These are phyloP conservation scores for Primulina eburnea DNA, from an alignment of 257 asterid species.

Conservation along the genomic window DNA sequence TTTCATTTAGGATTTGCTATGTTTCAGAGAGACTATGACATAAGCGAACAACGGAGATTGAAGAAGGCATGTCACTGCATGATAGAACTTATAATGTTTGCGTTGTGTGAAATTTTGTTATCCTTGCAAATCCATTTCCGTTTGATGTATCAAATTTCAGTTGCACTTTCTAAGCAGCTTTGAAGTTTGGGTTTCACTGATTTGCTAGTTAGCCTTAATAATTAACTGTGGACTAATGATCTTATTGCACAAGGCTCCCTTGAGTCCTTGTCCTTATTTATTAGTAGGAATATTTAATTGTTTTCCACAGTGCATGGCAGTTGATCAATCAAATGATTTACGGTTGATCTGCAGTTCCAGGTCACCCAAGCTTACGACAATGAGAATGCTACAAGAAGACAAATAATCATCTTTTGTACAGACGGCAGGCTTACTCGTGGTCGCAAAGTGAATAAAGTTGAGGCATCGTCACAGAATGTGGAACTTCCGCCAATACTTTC, in stretches of 20 bases:
- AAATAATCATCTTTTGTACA: constrained; percentile 33
- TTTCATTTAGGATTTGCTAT: not conserved
- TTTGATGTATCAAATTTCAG: constrained; percentile 7
- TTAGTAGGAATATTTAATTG: constrained; percentile 2
- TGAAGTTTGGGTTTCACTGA: constrained; percentile 11
- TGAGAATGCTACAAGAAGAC: constrained; percentile 35
- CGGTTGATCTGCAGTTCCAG: constrained; percentile 43
- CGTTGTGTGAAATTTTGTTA: not conserved
- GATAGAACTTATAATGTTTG: not conserved
- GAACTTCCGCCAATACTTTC: constrained; percentile 76
- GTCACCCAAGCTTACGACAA: constrained; percentile 28
- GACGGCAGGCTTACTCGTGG: constrained; percentile 37
- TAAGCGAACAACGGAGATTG: constrained; percentile 1
- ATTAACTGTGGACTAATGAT: not conserved
- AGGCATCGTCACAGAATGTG: constrained; percentile 53
- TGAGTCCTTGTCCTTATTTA: constrained; percentile 14
- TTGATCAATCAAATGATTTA: constrained; percentile 25
- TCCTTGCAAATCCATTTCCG: not conserved
- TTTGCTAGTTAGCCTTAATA: not conserved
- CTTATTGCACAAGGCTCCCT: not conserved
- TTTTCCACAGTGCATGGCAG: constrained; percentile 2
- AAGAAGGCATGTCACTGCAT: not conserved
- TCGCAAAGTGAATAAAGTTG: constrained; percentile 38
- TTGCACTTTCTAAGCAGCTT: not conserved
- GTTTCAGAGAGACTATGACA: not conserved